These are phyloP conservation scores for Clonostachys solani DNA, from an alignment of 2,329 filamentous ascomycete species.

Conservation along the genomic window DNA sequence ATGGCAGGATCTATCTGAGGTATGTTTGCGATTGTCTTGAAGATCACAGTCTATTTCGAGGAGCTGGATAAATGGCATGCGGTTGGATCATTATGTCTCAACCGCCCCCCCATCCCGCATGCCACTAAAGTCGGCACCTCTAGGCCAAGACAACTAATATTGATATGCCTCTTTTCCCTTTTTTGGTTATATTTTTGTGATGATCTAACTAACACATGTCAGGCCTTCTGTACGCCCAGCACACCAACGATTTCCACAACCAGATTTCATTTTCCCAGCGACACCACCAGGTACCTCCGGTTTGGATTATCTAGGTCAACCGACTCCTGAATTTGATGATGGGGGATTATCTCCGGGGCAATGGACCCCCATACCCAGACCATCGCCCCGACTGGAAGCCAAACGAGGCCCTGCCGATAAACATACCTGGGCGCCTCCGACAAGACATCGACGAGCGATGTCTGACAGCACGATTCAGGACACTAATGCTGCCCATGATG, in stretches of 20 bases:
- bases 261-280: slow-evolving; percentile 54
- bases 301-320: slow-evolving; percentile 37
- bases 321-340: slow-evolving; percentile 12
- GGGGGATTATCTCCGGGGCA: slow-evolving; percentile 22
- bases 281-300: slow-evolving; percentile 57
- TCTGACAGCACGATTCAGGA: slow-evolving; percentile 78
- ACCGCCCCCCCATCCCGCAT: background rate
- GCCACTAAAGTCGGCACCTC: no score
- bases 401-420: background rate
- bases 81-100: no score
- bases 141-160: no score
- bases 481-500: slow-evolving; percentile 44
- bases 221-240: slow-evolving; percentile 60
- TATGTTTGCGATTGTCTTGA: slow-evolving; percentile 32
- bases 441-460: slow-evolving; percentile 56
- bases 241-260: slow-evolving; percentile 57
- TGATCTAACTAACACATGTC: slow-evolving; percentile 1
- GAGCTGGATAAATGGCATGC: background rate
- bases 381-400: slow-evolving; percentile 24
- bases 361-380: slow-evolving; percentile 36
- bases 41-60: no score
- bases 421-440: slow-evolving; percentile 7
- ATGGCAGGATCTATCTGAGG: slow-evolving; percentile 79
- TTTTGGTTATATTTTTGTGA: background rate
- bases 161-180: no score